Base-by-base conservation (phyloP, 768 basidiomycete species). In the Boletellus sp. region DNA sequence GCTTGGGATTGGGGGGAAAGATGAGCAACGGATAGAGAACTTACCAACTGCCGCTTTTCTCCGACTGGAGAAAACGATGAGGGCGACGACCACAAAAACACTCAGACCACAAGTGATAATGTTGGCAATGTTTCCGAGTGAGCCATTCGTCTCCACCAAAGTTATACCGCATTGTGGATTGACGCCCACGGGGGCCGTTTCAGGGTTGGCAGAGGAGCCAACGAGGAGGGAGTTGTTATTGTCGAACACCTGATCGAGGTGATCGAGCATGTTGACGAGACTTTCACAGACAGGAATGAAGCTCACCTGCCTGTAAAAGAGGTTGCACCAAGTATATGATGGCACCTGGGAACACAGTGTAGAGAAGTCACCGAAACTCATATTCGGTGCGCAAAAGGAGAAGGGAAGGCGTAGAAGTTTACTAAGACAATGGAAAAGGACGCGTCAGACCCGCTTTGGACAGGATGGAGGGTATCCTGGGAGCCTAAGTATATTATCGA, bases 241-340 rank as follows among this genome's bases (percentile, higher is more conserved):
- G 62, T 65, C 57, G 35, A 65, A 73, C 9, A 77, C 65, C 79
- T 81, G 54, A 52, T 65, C 57, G 64, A 55, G 54, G 64, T 62
- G 40, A 72, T 58, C 47, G 51, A 53, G 52, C 42, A 47, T 37
- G 34, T 40, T 42, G 45, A 40, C 47, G 44, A 40, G 15, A 23
- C 24, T n/a, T 16, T 13, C n/a, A 38, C 31, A 33, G 58, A 22
- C 50, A 51, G 47, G 49, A 31, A 51, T 50, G 23, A 59, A 45
- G 61, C 72, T 57, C 19, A 92, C 84, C 76, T 95, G 92, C 52
- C 80, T 80, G 72, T 93, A 93, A 73, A 95, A 94, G 58, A 96
- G 84, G 65, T 96, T 96, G 72, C 94, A 97, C 82, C 90, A 89
- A 0, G 94, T 81, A 63, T 95, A 87, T 40, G 86, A 88, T 2